Conservation (phyloP, 768 basidiomycete genomes). For the Trametes punicea region DNA sequence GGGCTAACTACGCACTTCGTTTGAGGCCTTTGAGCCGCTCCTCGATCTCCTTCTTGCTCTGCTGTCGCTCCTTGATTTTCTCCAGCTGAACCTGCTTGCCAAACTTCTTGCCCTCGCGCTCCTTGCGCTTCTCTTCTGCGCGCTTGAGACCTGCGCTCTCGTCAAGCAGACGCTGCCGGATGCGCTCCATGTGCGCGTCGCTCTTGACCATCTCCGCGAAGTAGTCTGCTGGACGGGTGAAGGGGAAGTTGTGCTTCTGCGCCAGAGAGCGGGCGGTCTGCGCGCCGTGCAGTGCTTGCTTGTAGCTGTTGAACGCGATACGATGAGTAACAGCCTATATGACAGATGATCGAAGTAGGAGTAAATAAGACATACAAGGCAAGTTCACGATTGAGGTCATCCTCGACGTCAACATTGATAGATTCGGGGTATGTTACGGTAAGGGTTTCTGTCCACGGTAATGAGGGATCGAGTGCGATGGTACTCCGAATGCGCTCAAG, state of each 20-base stretch:
- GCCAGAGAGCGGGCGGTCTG: constrained; percentile 73
- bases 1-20: constrained; percentile 58
- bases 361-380: constrained; percentile 73
- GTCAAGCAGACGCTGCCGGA: constrained; percentile 85
- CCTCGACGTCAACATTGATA: constrained; percentile 73
- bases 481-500: constrained; percentile 77
- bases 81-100: constrained; percentile 97
- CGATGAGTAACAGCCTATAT: not conserved
- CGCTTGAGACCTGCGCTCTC: constrained; percentile 87
- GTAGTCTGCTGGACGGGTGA: constrained; percentile 90
- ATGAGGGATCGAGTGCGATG: constrained; percentile 67
- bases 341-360: too few relatives aligned
- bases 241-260: constrained; percentile 74
- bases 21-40: constrained; percentile 85
- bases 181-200: constrained; percentile 96
- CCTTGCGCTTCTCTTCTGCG: constrained; percentile 85
- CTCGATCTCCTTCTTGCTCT: constrained; percentile 88
- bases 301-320: constrained; percentile 63
- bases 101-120: constrained; percentile 95
- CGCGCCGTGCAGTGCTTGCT: constrained; percentile 88
- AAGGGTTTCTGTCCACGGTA: constrained; percentile 86
- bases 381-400: constrained; percentile 92
- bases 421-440: constrained; percentile 66
- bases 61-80: constrained; percentile 87
- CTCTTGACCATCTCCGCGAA: constrained; percentile 99